Base-by-base conservation (phyloP, 495 filamentous ascomycete species). In the Chaetomium tenue region DNA sequence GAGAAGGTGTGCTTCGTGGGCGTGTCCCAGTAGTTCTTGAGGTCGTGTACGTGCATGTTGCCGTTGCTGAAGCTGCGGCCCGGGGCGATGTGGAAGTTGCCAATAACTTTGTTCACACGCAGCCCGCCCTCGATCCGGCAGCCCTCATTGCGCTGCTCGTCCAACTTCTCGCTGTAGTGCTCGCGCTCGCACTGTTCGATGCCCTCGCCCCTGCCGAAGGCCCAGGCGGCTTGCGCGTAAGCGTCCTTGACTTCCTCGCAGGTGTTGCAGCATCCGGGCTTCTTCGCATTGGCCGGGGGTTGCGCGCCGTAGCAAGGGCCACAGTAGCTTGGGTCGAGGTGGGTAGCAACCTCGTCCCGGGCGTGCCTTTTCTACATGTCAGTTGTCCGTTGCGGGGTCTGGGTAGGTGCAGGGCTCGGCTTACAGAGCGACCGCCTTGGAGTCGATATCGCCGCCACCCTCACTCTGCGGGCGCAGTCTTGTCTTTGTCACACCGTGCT, bases 41-140 rank as follows among this genome's bases (percentile, higher is more conserved):
- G 81, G 71, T 99, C 94, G 78, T 99, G 94, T 37, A 96, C 91
- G 76, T 99, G 94, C 87, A 97, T 88, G 77, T 96, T 94, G 58
- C 90, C 90, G 71, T 89, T 94, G 69, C 87, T 92, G 83, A 97
- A 98, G 72, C 87, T 91, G 76, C 92, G 88, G 71, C 94, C 94
- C 1, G 94, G 95, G 2, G 94, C 95, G 70, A 99, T 90, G 78
- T 99, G 94, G 85, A 99, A 99, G 78, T 99, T 99, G 50, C 94
- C 94, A 60, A 98, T 83, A 2, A 99, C 94, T 74, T 98, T 99
- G 81, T 98, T 99, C 51, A 99, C 94, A 33, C 90, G 89, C 64
- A 99, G 83, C 15, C 86, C 88, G 63, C 94, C 94, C 70, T 97
- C 93, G 64, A 99, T 89, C 30, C 96, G 91, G 76, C 94, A 99